These are phyloP conservation scores for Astragalus membranaceus DNA, from an alignment of 306 rosid species.

Conservation along the genomic window DNA sequence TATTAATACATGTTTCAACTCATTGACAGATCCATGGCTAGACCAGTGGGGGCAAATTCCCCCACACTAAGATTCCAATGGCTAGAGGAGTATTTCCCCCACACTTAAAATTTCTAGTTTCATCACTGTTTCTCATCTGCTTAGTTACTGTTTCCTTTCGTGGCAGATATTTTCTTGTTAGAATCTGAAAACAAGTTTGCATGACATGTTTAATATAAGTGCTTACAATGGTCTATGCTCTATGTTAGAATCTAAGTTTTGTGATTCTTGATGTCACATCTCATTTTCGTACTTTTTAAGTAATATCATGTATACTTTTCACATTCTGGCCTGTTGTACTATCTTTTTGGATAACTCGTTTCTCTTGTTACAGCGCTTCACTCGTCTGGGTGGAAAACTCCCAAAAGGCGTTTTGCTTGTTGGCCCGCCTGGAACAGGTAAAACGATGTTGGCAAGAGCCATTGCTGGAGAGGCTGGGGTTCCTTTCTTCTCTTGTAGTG, in stretches of 20 bases:
- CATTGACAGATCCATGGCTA: no score
- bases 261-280: background rate
- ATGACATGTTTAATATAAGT: background rate
- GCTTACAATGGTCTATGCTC: background rate
- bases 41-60: no score
- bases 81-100: no score
- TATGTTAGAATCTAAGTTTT: background rate
- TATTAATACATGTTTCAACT: background rate
- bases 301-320: background rate
- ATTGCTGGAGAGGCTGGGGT: conserved; percentile 98
- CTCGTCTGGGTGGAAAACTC: conserved; percentile 94
- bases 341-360: conserved; percentile 13
- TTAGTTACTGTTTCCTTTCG: background rate
- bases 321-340: background rate
- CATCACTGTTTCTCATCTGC: background rate
- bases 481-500: conserved; percentile 90
- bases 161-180: background rate
- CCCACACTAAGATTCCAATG: no score
- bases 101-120: no score
- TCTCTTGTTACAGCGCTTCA: conserved; percentile 68
- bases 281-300: background rate
- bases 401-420: conserved; percentile 95
- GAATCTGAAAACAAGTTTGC: background rate
- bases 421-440: conserved; percentile 97
- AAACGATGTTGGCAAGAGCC: conserved; percentile 95